Percentiles rank a stretch among this genome's conserved stretches.
phyloP scores from a whole-genome alignment of 2,329 filamentous ascomycete species.

The Teratosphaeria nubilosa region DNA sequence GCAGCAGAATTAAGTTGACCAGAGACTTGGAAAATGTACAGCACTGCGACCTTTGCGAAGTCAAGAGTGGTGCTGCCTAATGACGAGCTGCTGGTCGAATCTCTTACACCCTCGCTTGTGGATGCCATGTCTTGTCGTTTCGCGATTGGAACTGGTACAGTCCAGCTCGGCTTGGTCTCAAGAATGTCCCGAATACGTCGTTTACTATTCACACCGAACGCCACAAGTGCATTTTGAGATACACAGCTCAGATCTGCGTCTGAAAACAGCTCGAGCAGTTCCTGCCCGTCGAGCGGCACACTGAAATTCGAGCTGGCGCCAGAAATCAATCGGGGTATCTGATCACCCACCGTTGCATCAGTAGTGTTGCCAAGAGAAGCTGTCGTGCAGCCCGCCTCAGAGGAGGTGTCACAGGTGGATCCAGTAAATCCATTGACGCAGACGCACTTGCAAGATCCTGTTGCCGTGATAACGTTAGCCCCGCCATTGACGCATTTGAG shows the following conservation, averaged over 20 bases:
- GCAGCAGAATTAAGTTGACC: constrained; percentile 30
- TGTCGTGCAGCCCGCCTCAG: constrained; percentile 45
- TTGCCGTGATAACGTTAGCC: constrained; percentile 55
- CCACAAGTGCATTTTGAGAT: constrained; percentile 77
- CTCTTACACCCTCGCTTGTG: too few species aligned
- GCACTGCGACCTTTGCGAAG: constrained; percentile 37
- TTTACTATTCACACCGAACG: constrained; percentile 47
- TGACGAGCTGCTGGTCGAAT: constrained; percentile 8
- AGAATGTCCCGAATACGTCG: neutral
- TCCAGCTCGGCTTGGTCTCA: neutral
- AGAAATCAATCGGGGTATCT: constrained; percentile 64
- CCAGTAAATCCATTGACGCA: constrained; percentile 83
- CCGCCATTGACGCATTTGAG: constrained; percentile 71
- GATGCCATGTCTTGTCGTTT: constrained; percentile 6
- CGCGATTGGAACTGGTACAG: neutral
- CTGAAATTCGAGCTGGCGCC: constrained; percentile 59
- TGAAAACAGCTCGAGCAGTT: constrained; percentile 68
- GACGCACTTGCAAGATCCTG: constrained; percentile 63
- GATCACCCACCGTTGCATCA: constrained; percentile 72
- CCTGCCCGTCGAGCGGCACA: constrained; percentile 60
- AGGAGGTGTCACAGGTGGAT: constrained; percentile 41
- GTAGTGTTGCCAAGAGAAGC: constrained; percentile 35
- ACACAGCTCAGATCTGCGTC: constrained; percentile 66
- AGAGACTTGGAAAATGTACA: constrained; percentile 35
- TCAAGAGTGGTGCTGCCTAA: constrained; percentile 24